Conservation (phyloP, 257 asterid genomes). For the Solanum corneliomulleri region DNA sequence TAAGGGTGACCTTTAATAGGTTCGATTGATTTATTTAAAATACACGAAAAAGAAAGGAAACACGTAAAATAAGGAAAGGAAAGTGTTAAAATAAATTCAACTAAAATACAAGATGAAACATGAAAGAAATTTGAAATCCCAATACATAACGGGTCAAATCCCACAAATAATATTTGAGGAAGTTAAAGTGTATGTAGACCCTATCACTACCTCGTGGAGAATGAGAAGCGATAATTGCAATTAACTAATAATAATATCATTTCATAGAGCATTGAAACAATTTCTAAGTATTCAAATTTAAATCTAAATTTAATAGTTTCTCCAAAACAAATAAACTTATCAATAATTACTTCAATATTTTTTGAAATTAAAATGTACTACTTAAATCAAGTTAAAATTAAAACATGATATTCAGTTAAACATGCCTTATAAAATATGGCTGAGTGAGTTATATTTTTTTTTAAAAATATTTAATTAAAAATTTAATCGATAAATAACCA, state of each 20-base stretch:
- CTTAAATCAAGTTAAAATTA: not conserved
- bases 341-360: no score
- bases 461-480: no score
- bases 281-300: not conserved
- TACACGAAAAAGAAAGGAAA: not conserved
- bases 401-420: not conserved
- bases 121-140: not conserved
- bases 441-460: no score
- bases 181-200: not conserved
- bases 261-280: not conserved
- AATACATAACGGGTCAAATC: not conserved
- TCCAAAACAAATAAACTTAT: not conserved
- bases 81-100: not conserved
- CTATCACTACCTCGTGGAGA: not conserved
- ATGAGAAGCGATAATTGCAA: not conserved
- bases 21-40: no score
- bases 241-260: no score
- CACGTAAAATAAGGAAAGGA: not conserved
- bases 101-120: not conserved
- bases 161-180: not conserved
- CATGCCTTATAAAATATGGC: not conserved
- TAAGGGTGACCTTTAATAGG: not conserved
- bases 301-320: not conserved
- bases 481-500: no score
- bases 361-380: no score